Percentiles rank a stretch among this genome's conserved stretches.
Conservation (phyloP, 1,284 basidiomycete species). For the Cutaneotrichosporon mucoides region DNA sequence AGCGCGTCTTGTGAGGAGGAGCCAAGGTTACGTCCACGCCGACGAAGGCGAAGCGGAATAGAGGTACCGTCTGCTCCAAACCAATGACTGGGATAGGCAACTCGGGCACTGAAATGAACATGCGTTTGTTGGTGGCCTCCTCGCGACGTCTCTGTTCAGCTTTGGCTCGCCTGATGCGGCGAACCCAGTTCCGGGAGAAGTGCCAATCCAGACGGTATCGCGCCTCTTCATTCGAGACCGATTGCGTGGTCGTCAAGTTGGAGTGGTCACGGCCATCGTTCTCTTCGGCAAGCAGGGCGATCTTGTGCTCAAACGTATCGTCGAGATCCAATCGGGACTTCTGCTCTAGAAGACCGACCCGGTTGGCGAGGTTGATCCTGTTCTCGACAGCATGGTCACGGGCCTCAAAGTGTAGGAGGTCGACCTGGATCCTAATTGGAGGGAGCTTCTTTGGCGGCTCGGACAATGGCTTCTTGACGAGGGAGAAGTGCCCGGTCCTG, state of each 20-base stretch:
- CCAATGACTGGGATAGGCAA: slow-evolving; percentile 53
- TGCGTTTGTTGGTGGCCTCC: slow-evolving; percentile 38
- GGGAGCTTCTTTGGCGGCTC: slow-evolving; percentile 72
- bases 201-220: slow-evolving; percentile 66
- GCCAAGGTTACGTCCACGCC: slow-evolving; percentile 60
- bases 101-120: slow-evolving; percentile 28
- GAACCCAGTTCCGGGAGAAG: slow-evolving; percentile 75
- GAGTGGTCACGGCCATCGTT: slow-evolving; percentile 5
- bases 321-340: slow-evolving; percentile 71
- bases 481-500: slow-evolving; percentile 22
- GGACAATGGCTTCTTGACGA: slow-evolving; percentile 55
- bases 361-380: slow-evolving; percentile 71
- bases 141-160: slow-evolving; percentile 51
- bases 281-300: slow-evolving; percentile 54
- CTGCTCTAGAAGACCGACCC: slow-evolving; percentile 71
- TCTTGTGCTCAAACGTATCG: slow-evolving; percentile 73
- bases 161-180: slow-evolving; percentile 52
- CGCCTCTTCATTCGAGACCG: slow-evolving; percentile 68
- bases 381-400: slow-evolving; percentile 85
- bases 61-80: slow-evolving; percentile 59
- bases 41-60: slow-evolving; percentile 67
- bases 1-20: slow-evolving; percentile 54
- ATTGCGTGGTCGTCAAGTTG: slow-evolving; percentile 38
- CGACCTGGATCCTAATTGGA: slow-evolving; percentile 60
- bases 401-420: slow-evolving; percentile 68